These are phyloP conservation scores for Arthromyces matolae DNA, from an alignment of 768 basidiomycete species.

Conservation along the genomic window DNA sequence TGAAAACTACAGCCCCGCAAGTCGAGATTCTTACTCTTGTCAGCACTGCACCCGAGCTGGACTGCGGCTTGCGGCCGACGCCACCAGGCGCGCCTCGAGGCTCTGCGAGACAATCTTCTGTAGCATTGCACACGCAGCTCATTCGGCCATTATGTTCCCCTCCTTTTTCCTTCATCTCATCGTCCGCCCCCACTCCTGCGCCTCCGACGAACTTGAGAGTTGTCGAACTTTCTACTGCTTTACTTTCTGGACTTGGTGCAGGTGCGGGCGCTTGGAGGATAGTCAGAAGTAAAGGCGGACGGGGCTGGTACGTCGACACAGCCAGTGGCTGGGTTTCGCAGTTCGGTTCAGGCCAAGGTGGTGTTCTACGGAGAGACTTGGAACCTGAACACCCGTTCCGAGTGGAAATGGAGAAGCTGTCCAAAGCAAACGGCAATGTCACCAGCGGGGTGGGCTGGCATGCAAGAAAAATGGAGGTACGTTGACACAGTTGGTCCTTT, in stretches of 20 bases:
- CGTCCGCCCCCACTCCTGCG: constrained; percentile 23
- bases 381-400: constrained; percentile 62
- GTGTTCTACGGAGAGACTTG: constrained; percentile 58
- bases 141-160: constrained; percentile 78
- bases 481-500: constrained; percentile 22
- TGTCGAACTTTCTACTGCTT: constrained; percentile 73
- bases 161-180: constrained; percentile 64
- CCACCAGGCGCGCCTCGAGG: constrained; percentile 28
- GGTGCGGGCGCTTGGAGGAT: constrained; percentile 87
- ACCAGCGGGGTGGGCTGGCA: constrained; percentile 93
- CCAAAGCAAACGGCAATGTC: constrained; percentile 85
- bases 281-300: constrained; percentile 86
- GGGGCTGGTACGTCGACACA: constrained; percentile 94
- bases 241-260: constrained; percentile 68
- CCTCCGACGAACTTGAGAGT: constrained; percentile 78
- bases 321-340: constrained; percentile 77
- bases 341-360: constrained; percentile 31
- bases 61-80: constrained; percentile 45
- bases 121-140: constrained; percentile 71
- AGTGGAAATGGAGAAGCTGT: constrained; percentile 64
- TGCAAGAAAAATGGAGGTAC: constrained; percentile 92
- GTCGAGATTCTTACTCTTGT: constrained; percentile 86
- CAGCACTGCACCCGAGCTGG: constrained; percentile 72
- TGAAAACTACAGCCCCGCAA: constrained; percentile 62
- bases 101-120: constrained; percentile 64